Percentiles rank a stretch among this genome's conserved stretches.
phyloP scores from a whole-genome alignment of 2,329 filamentous ascomycete species.

The Passalora sequoiae region DNA sequence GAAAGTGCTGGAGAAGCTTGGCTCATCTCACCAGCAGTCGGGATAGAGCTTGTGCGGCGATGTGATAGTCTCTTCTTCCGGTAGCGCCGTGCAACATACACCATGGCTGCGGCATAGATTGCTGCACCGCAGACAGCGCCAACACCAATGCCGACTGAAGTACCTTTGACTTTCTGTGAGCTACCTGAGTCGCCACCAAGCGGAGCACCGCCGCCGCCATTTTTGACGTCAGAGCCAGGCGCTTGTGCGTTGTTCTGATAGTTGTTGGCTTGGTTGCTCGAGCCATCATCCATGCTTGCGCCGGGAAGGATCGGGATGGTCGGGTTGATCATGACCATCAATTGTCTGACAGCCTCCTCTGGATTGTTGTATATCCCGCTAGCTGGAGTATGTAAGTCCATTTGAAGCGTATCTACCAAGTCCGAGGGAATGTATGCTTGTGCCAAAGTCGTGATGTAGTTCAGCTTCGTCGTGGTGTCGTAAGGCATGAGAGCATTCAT shows the following conservation, averaged over 20 bases:
- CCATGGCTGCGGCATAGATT: slow-evolving; percentile 92
- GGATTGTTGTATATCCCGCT: slow-evolving; percentile 71
- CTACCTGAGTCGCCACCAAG: slow-evolving; percentile 47
- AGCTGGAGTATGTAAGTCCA: slow-evolving; percentile 65
- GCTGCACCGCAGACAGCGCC: slow-evolving; percentile 73
- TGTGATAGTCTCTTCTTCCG: slow-evolving; percentile 67
- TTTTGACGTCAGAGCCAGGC: no score
- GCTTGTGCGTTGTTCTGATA: slow-evolving; percentile 34
- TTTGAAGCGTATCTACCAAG: slow-evolving; percentile 52
- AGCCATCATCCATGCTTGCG: slow-evolving; percentile 39
- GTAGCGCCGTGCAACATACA: slow-evolving; percentile 84
- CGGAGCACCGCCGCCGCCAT: slow-evolving; percentile 45
- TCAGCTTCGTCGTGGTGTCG: slow-evolving; percentile 62
- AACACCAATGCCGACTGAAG: slow-evolving; percentile 64
- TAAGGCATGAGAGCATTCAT: slow-evolving; percentile 71
- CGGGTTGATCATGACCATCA: slow-evolving; percentile 79
- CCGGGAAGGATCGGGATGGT: slow-evolving; percentile 64
- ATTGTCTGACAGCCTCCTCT: slow-evolving; percentile 59
- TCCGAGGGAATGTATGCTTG: slow-evolving; percentile 45
- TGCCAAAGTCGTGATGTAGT: slow-evolving; percentile 77
- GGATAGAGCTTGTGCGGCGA: slow-evolving; percentile 69
- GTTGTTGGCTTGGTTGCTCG: slow-evolving; percentile 31
- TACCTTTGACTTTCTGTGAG: slow-evolving; percentile 56
- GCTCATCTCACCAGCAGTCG: slow-evolving; percentile 52
- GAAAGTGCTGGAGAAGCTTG: slow-evolving; percentile 28